phyloP scores from a whole-genome alignment of 1,139 yeast genomes.

The Geotrichum klebahnii region DNA sequence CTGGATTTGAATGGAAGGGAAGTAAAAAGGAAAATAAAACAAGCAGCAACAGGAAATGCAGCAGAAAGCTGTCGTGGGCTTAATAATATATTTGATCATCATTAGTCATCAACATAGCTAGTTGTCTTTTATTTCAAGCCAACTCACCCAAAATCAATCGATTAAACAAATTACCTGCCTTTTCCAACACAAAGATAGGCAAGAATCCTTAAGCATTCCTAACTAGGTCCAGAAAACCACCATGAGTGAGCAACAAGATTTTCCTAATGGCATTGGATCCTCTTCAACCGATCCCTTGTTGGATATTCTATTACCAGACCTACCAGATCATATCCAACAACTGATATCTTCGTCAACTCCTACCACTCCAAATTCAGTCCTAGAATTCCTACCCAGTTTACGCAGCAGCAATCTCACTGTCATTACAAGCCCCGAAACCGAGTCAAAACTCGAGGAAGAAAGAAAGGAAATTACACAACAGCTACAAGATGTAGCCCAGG shows the following conservation, averaged over 20 bases:
- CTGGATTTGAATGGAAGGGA: neutral
- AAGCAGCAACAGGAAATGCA: neutral
- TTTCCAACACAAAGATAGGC: too few species aligned
- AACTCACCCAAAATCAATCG: neutral
- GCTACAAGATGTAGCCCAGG: constrained; percentile 13
- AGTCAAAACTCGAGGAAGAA: constrained; percentile 6
- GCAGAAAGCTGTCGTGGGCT: neutral
- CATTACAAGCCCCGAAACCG: constrained; percentile 15
- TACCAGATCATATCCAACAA: constrained; percentile 24
- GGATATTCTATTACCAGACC: constrained; percentile 27
- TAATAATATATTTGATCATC: too few species aligned
- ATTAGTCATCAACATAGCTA: neutral
- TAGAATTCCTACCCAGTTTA: constrained; percentile 11
- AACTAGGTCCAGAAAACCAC: too few species aligned
- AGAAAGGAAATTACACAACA: constrained; percentile 5
- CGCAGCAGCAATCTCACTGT: constrained; percentile 10
- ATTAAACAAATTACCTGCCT: neutral
- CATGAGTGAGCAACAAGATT: neutral
- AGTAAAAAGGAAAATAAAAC: neutral
- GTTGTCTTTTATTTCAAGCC: neutral
- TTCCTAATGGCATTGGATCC: neutral
- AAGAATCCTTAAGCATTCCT: too few species aligned
- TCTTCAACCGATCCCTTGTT: constrained; percentile 28
- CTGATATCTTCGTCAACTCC: neutral
- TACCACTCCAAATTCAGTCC: neutral